phyloP scores from a whole-genome alignment of 306 rosid genomes.

The Lotus japonicus region DNA sequence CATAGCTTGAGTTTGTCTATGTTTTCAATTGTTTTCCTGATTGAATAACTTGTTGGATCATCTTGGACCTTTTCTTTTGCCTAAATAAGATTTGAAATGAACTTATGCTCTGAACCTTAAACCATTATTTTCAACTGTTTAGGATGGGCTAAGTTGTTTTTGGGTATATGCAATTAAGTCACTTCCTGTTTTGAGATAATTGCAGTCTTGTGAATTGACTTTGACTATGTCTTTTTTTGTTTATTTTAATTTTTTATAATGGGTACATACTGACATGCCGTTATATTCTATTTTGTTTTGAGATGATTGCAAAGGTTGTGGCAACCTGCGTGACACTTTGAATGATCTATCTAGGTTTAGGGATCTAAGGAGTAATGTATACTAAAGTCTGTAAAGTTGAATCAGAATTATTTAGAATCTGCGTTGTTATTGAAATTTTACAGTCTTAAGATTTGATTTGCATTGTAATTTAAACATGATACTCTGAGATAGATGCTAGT shows the following conservation, averaged over 20 bases:
- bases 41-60: background rate
- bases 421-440: background rate
- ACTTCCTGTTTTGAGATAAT: background rate
- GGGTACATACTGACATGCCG: background rate
- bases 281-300: background rate
- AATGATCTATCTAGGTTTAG: background rate
- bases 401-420: background rate
- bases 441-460: background rate
- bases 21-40: background rate
- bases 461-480: background rate
- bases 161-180: too few relatives aligned
- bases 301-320: background rate
- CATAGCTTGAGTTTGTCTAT: background rate
- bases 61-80: slow-evolving; percentile 3
- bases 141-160: background rate
- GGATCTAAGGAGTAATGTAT: background rate
- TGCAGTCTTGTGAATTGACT: background rate
- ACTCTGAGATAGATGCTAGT: background rate
- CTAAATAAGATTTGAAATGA: background rate
- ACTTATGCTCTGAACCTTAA: background rate
- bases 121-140: background rate
- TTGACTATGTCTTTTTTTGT: background rate
- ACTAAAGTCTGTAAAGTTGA: background rate
- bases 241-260: too few relatives aligned
- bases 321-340: background rate